Conservation (phyloP, 495 filamentous ascomycete species). For the Filosporella fistucella region DNA sequence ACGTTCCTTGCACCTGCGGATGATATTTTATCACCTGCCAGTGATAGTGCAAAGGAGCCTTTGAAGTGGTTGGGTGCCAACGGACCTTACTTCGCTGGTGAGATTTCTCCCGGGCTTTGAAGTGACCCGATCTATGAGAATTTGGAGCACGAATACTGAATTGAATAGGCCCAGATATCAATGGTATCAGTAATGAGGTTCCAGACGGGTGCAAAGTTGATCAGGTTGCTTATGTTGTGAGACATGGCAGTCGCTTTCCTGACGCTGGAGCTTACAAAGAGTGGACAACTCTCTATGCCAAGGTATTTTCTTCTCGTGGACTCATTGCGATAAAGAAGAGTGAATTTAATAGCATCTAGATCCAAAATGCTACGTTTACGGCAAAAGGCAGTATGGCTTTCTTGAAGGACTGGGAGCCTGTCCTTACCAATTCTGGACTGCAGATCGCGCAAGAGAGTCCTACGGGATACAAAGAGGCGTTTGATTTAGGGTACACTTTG, state of each 20-base stretch:
- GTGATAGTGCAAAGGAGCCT: constrained; percentile 30
- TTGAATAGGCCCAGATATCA: constrained; percentile 51
- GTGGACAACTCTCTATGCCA: constrained; percentile 41
- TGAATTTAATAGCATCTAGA: constrained; percentile 16
- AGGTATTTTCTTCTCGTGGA: constrained; percentile 26
- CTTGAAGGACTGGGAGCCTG: constrained; percentile 46
- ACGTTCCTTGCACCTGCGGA: constrained; percentile 26
- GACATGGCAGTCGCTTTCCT: constrained; percentile 54
- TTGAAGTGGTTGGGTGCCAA: constrained; percentile 48
- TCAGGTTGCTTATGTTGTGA: constrained; percentile 46
- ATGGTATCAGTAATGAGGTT: constrained; percentile 40
- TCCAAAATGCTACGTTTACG: constrained; percentile 40
- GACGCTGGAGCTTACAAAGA: constrained; percentile 48
- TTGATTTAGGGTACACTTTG: constrained; percentile 34
- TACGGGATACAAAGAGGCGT: constrained; percentile 51
- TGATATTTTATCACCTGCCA: constrained; percentile 34
- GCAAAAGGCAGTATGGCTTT: constrained; percentile 39
- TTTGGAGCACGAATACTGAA: no score
- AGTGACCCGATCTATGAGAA: neutral
- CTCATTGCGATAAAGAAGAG: neutral
- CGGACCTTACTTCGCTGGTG: constrained; percentile 47
- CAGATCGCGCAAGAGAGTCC: constrained; percentile 47
- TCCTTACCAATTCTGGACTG: constrained; percentile 38
- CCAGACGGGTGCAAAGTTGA: constrained; percentile 49
- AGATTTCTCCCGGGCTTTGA: neutral